Evolutionary conservation across 257 asterid genomes (phyloP).

Genomic region (Jacaranda copaia): DNA sequence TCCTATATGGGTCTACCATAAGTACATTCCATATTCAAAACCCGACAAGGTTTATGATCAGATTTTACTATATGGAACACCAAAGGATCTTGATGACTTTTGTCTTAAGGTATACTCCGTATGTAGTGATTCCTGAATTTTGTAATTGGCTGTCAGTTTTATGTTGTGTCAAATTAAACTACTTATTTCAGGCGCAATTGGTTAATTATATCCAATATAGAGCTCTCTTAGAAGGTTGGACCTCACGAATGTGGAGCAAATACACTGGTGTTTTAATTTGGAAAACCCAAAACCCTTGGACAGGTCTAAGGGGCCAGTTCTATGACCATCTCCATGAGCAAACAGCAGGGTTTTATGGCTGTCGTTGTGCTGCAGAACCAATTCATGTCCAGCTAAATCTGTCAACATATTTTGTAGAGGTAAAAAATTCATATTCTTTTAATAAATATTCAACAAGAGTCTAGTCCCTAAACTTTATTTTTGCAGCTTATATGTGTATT

Average conservation of each 20-base stretch:
- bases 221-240: slow-evolving; percentile 99
- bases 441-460: neutral
- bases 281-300: slow-evolving; percentile 99
- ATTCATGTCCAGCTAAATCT: slow-evolving; percentile 95
- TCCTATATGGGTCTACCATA: slow-evolving; percentile 91
- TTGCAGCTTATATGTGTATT: slow-evolving; percentile 9
- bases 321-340: slow-evolving; percentile 97
- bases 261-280: slow-evolving; percentile 95
- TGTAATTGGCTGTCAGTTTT: neutral
- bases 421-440: slow-evolving; percentile 33
- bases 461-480: neutral
- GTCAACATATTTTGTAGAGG: slow-evolving; percentile 76
- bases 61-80: slow-evolving; percentile 79
- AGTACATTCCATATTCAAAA: slow-evolving; percentile 89
- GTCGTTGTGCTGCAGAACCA: slow-evolving; percentile 95
- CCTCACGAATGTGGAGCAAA: slow-evolving; percentile 96
- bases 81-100: slow-evolving; percentile 88
- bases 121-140: slow-evolving; percentile 25
- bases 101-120: slow-evolving; percentile 76
- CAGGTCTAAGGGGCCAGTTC: slow-evolving; percentile 96
- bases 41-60: slow-evolving; percentile 90
- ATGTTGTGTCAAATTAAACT: slow-evolving; percentile 16
- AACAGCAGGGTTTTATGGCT: slow-evolving; percentile 97
- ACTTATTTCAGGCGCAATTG: slow-evolving; percentile 81
- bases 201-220: slow-evolving; percentile 90